Percentiles rank a stretch among this genome's conserved stretches.
Evolutionary conservation across 768 basidiomycete genomes (phyloP).

Genomic region (Astraeus odoratus): DNA sequence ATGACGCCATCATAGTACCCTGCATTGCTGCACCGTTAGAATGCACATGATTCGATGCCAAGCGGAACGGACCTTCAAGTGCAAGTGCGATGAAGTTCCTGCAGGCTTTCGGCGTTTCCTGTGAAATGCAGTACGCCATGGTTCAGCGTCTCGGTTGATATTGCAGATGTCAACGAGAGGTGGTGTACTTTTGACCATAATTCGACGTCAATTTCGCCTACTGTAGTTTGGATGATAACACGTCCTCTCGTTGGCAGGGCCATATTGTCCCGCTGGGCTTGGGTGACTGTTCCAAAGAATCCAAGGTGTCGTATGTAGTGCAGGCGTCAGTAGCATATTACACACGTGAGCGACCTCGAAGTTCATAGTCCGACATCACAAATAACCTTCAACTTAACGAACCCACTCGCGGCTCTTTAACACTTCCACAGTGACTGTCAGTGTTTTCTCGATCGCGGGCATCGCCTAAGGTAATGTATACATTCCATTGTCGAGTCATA

Average conservation of each 20-base stretch:
- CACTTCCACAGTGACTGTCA: no score
- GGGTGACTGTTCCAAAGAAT: no score
- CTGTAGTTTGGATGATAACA: conserved; percentile 84
- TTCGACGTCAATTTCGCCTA: conserved; percentile 83
- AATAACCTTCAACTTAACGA: no score
- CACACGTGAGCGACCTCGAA: no score
- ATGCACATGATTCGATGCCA: not conserved
- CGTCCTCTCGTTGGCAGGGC: conserved; percentile 81
- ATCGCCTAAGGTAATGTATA: no score
- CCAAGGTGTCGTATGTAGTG: no score
- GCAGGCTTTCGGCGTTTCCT: conserved; percentile 94
- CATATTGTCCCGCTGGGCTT: no score
- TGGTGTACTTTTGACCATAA: conserved; percentile 78
- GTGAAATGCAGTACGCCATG: not conserved
- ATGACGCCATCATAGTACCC: conserved; percentile 96
- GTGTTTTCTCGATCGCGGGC: no score
- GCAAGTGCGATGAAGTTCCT: conserved; percentile 85
- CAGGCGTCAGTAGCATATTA: no score
- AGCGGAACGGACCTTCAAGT: conserved; percentile 74
- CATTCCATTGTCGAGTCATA: no score
- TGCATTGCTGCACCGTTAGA: conserved; percentile 24
- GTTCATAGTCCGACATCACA: no score
- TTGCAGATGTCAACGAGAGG: not conserved
- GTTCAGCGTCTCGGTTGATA: not conserved
- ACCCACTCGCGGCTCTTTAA: no score